Base-by-base conservation (phyloP, 1,139 yeast species). In the Hansenula sp. region DNA sequence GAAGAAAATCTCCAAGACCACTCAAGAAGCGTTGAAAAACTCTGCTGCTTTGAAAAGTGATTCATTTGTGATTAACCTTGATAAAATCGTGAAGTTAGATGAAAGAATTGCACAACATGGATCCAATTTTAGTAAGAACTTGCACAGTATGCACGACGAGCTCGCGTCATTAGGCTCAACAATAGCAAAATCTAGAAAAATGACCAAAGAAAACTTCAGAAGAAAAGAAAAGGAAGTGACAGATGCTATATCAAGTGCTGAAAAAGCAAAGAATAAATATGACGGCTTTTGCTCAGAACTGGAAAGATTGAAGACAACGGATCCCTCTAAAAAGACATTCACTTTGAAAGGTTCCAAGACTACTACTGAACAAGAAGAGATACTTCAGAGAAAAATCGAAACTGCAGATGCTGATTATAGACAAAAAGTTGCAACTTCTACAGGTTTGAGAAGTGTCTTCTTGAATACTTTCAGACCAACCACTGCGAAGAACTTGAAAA, bases 311-410 rank as follows among this genome's bases (percentile, higher is more conserved):
- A 80, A 84, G 57, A 78, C 83, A 42, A 76, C 85, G 0, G 98
- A 91, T 59, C 96, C 96, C 19, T 76, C 84, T 46, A 88, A 85
- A 63, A 75, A 76, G 45, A 89, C 88, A 60, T 83, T 93, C 56
- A 84, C 91, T 29, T 71, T 87, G 52, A 86, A 86, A 59, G 80
- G 83, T 39, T 81, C 88, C 44, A 84, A 82, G 54, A 81, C 95
- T 0, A 79, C 83, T 2, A 85, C 85, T 43, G 97, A 91, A 65
- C 96, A 90, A 62, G 98, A 93, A 60, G 98, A 91, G 59, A 97
- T 91, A 42, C 70, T 91, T 27, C 82, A 79, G 50, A 68, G 84
- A 44, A 90, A 93, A 61, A 89, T 93, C 35, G 90, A 85, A 53
- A 65, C 71, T 41, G 94, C 97, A 0, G 97, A 93, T 60, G 76